These are phyloP conservation scores for Pleurotus giganteus DNA, from an alignment of 768 basidiomycete genomes.

Conservation along the genomic window DNA sequence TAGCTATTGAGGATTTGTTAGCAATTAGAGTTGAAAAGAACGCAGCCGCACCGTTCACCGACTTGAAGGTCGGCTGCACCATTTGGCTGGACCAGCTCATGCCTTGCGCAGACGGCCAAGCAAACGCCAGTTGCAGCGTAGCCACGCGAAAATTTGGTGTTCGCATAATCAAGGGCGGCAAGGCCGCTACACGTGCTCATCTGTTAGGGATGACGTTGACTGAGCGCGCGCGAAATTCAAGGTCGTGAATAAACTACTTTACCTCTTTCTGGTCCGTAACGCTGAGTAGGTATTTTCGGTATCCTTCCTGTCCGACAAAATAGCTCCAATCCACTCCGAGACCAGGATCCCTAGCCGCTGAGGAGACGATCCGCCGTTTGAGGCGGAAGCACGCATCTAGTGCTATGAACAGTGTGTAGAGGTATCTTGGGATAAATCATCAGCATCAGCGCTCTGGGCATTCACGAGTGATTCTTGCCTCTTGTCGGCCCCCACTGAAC, in stretches of 20 bases:
- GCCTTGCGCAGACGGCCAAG: slow-evolving; percentile 9
- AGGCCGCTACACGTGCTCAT: background rate
- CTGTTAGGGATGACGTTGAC: background rate
- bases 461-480: background rate
- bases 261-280: slow-evolving; percentile 8
- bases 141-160: background rate
- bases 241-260: background rate
- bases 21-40: too few species aligned
- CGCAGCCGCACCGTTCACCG: slow-evolving; percentile 11
- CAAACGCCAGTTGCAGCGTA: slow-evolving; percentile 8
- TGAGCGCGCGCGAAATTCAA: background rate
- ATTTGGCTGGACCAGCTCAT: slow-evolving; percentile 4
- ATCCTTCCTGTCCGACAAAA: slow-evolving; percentile 4
- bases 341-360: slow-evolving; percentile 9
- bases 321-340: slow-evolving; percentile 14
- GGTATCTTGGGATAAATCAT: slow-evolving; percentile 15
- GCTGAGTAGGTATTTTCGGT: slow-evolving; percentile 13
- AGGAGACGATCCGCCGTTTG: slow-evolving; percentile 15
- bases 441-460: background rate
- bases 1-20: slow-evolving; percentile 6
- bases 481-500: background rate
- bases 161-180: background rate
- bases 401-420: slow-evolving; percentile 19
- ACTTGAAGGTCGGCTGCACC: slow-evolving; percentile 11
- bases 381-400: slow-evolving; percentile 25